A percentile compares a stretch with the other conserved stretches of the same genome.
phyloP scores from a whole-genome alignment of 179 eudicot species.

The Heliamphora pulchella region DNA sequence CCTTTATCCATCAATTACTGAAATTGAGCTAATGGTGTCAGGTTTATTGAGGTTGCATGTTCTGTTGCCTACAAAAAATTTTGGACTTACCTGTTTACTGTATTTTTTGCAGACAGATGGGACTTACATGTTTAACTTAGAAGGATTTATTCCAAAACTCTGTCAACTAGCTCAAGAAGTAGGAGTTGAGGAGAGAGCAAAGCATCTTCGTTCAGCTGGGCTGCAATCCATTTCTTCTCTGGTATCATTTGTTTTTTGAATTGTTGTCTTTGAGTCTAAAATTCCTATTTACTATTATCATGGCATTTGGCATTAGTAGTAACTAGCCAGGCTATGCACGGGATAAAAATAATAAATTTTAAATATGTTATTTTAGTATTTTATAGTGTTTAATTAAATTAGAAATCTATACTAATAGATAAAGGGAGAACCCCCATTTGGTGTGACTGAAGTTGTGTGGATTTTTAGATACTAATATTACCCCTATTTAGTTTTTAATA shows the following conservation, averaged over 20 bases:
- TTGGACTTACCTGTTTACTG: background rate
- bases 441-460: too few relatives aligned
- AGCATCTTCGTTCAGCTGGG: constrained; percentile 67
- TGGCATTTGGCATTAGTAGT: background rate
- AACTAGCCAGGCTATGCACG: background rate
- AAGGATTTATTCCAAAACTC: constrained; percentile 78
- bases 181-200: constrained; percentile 77
- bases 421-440: too few relatives aligned
- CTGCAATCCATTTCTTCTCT: constrained; percentile 85
- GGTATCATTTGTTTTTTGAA: constrained; percentile 39
- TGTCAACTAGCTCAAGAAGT: constrained; percentile 90
- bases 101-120: constrained; percentile 41
- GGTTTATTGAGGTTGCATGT: background rate
- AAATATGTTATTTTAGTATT: background rate
- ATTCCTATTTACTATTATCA: background rate
- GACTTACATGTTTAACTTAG: constrained; percentile 77
- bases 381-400: background rate
- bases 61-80: background rate
- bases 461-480: too few relatives aligned
- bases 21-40: background rate
- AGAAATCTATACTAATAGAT: too few relatives aligned
- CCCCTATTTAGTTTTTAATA: too few relatives aligned
- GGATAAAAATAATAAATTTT: too few relatives aligned
- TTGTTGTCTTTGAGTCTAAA: background rate
- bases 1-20: background rate